Percentiles rank a stretch among this genome's conserved stretches.
Conservation (phyloP, 305 asterid genomes). For the Ajuga reptans region DNA sequence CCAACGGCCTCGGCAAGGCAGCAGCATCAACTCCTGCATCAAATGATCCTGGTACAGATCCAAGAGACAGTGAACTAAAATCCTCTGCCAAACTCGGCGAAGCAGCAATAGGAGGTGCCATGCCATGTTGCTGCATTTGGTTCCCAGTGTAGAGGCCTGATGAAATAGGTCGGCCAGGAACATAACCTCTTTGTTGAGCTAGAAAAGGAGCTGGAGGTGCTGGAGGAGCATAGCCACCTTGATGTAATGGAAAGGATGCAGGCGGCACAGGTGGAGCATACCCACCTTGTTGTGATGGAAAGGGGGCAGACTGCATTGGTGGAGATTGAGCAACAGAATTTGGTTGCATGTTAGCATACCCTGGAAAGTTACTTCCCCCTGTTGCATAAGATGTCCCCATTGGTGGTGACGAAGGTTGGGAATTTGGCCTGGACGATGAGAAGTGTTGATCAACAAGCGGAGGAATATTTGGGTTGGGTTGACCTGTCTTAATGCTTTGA, state of each 20-base stretch:
- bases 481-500: slow-evolving; percentile 44
- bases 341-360: slow-evolving; percentile 50
- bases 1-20: slow-evolving; percentile 88
- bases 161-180: slow-evolving; percentile 47
- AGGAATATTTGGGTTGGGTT: slow-evolving; percentile 35
- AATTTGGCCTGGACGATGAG: slow-evolving; percentile 40
- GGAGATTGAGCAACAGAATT: slow-evolving; percentile 49
- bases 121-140: slow-evolving; percentile 51
- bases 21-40: slow-evolving; percentile 69
- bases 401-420: slow-evolving; percentile 60
- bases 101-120: slow-evolving; percentile 54
- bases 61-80: slow-evolving; percentile 83
- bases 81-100: slow-evolving; percentile 75
- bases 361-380: slow-evolving; percentile 56
- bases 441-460: slow-evolving; percentile 38
- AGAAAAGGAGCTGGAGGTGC: slow-evolving; percentile 42
- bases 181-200: slow-evolving; percentile 63
- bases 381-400: slow-evolving; percentile 42
- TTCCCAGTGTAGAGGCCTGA: slow-evolving; percentile 37
- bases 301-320: slow-evolving; percentile 37
- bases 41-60: slow-evolving; percentile 87
- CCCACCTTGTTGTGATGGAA: slow-evolving; percentile 52
- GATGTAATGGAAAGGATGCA: slow-evolving; percentile 44
- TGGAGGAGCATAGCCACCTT: slow-evolving; percentile 54
- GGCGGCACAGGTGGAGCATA: slow-evolving; percentile 51